Percentiles rank a stretch among this genome's conserved stretches.
phyloP scores from a whole-genome alignment of 2,329 filamentous ascomycete genomes.

The Alternaria infectoria region DNA sequence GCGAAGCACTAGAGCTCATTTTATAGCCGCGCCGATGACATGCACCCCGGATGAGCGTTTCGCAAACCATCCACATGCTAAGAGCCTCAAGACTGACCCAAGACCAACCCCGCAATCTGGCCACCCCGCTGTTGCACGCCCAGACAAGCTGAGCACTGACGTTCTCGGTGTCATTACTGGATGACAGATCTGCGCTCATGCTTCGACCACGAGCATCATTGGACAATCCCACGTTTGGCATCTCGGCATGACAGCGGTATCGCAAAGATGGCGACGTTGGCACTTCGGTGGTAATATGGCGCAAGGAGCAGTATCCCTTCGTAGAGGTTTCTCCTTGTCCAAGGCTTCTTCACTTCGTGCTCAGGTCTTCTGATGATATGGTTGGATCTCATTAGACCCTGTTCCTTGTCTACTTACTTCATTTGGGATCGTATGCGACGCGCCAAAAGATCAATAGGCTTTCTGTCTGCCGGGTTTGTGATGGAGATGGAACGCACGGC shows the following conservation, averaged over 20 bases:
- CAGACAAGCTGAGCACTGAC: conserved; percentile 5
- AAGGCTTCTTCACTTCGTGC: background rate
- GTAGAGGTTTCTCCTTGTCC: background rate
- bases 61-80: background rate
- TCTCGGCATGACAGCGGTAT: conserved; percentile 4
- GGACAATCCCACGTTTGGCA: background rate
- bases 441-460: background rate
- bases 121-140: conserved; percentile 4
- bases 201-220: background rate
- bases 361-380: background rate
- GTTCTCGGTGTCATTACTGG: background rate
- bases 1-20: background rate
- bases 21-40: background rate
- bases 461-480: background rate
- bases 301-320: background rate
- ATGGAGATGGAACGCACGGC: background rate
- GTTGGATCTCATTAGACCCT: background rate
- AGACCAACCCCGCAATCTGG: conserved; percentile 26
- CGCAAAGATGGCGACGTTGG: background rate
- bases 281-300: background rate
- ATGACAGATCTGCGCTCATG: background rate
- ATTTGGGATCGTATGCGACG: background rate
- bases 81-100: conserved; percentile 2
- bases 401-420: background rate
- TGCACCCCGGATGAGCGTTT: background rate